These are phyloP conservation scores for Blastocladiella emersonii DNA, from an alignment of 371 early-diverging fungal genomes.

Conservation along the genomic window DNA sequence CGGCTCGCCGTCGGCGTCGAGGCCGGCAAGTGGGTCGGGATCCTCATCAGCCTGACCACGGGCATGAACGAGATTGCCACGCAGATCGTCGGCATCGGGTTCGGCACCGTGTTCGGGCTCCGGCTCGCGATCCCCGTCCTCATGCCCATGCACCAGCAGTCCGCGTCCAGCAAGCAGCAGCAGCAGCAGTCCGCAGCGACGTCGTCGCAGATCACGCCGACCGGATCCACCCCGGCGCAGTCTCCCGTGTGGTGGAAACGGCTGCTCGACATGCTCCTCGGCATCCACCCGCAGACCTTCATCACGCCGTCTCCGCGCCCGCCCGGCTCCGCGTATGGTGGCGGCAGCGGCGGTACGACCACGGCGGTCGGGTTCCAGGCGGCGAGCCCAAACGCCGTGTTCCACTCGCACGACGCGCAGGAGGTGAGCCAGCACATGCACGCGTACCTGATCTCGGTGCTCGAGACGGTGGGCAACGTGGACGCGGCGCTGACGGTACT, in stretches of 20 bases:
- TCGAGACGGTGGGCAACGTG: background rate
- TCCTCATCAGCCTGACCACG: background rate
- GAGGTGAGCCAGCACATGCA: slow-evolving; percentile 2
- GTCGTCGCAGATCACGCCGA: no score
- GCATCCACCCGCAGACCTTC: no score
- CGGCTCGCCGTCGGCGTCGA: slow-evolving; percentile 4
- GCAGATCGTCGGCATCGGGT: slow-evolving; percentile 2
- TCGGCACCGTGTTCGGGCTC: slow-evolving; percentile 3
- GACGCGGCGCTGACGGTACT: background rate
- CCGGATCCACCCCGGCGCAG: no score
- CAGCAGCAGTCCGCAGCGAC: no score
- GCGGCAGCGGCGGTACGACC: no score
- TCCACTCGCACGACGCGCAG: background rate
- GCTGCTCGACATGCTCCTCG: no score
- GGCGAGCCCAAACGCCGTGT: background rate
- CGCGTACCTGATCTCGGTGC: background rate
- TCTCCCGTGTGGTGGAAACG: no score
- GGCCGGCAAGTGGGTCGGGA: slow-evolving; percentile 4
- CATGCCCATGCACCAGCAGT: background rate
- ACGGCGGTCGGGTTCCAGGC: background rate
- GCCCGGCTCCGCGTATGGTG: no score
- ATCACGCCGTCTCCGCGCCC: no score
- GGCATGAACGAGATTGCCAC: background rate
- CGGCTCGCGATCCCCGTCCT: slow-evolving; percentile 2
- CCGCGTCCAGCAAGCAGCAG: no score